Conservation (phyloP, 23 red algal species). For the Gracilaria gracilis region DNA sequence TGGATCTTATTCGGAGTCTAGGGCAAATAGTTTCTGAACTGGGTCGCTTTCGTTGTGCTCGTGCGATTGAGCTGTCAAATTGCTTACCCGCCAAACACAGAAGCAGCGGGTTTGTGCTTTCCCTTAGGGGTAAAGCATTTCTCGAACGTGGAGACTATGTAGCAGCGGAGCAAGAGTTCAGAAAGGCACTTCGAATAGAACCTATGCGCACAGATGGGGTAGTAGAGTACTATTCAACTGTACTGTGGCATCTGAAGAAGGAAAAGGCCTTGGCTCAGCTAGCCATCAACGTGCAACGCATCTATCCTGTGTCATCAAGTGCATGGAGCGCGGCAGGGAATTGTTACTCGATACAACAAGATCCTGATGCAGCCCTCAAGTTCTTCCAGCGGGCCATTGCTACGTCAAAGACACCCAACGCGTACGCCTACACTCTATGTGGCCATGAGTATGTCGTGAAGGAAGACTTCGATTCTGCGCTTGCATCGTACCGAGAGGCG, state of each 20-base stretch:
- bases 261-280: slow-evolving; percentile 83
- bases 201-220: slow-evolving; percentile 73
- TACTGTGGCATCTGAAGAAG: slow-evolving; percentile 92
- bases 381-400: slow-evolving; percentile 87
- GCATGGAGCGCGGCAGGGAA: slow-evolving; percentile 95
- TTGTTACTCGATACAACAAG: slow-evolving; percentile 83
- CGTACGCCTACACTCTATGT: slow-evolving; percentile 89
- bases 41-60: slow-evolving; percentile 57
- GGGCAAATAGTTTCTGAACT: slow-evolving; percentile 59
- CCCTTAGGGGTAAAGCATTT: slow-evolving; percentile 76
- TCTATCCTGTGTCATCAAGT: slow-evolving; percentile 68
- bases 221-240: slow-evolving; percentile 97
- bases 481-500: slow-evolving; percentile 80
- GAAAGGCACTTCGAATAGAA: slow-evolving; percentile 64
- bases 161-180: slow-evolving; percentile 72
- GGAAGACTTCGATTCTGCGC: slow-evolving; percentile 90
- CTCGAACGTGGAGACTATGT: slow-evolving; percentile 81
- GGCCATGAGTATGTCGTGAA: slow-evolving; percentile 94
- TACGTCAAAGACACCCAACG: slow-evolving; percentile 40
- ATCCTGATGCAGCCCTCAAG: slow-evolving; percentile 89
- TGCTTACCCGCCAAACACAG: slow-evolving; percentile 70
- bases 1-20: slow-evolving; percentile 70
- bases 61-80: slow-evolving; percentile 64
- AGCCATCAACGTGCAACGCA: slow-evolving; percentile 55
- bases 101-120: slow-evolving; percentile 65